A percentile compares a stretch with the other conserved stretches of the same genome.
Evolutionary conservation across 768 basidiomycete genomes (phyloP).

Genomic region (Leucosporidium yakuticum): DNA sequence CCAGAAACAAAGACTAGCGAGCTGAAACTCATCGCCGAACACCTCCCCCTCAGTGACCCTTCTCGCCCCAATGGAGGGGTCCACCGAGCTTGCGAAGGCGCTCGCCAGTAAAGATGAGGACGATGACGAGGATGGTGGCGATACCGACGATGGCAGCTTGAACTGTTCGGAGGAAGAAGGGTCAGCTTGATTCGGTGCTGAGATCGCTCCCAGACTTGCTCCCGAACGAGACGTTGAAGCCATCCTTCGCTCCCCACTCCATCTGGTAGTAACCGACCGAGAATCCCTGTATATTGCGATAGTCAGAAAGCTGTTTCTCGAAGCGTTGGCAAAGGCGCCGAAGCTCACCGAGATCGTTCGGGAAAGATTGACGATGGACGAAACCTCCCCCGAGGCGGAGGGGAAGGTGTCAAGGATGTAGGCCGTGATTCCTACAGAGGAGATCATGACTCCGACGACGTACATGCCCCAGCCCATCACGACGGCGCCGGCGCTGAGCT

Average conservation of each 20-base stretch:
- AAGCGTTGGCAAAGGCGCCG: no score
- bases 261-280: constrained; percentile 23
- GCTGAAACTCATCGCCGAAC: no score
- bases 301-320: no score
- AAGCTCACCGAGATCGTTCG: constrained; percentile 9
- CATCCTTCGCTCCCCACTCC: constrained; percentile 16
- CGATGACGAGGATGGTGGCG: constrained; percentile 15
- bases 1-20: no score
- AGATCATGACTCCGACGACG: constrained; percentile 29
- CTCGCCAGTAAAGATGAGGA: constrained; percentile 27
- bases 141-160: constrained; percentile 31
- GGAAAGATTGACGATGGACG: constrained; percentile 20
- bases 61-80: constrained; percentile 9
- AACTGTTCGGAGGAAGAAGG: constrained; percentile 4
- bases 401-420: constrained; percentile 32
- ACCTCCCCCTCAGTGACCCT: no score
- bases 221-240: constrained; percentile 32
- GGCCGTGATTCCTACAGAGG: constrained; percentile 25
- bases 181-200: background rate
- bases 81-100: constrained; percentile 27
- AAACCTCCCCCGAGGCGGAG: constrained; percentile 20
- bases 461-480: constrained; percentile 30
- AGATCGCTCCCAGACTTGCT: background rate
- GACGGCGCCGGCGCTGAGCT: constrained; percentile 13
- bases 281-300: background rate